Evolutionary conservation across 2,329 filamentous ascomycete genomes (phyloP), one percentile per base, ranked within the genome.

Genomic region (Esteya vermicola): DNA sequence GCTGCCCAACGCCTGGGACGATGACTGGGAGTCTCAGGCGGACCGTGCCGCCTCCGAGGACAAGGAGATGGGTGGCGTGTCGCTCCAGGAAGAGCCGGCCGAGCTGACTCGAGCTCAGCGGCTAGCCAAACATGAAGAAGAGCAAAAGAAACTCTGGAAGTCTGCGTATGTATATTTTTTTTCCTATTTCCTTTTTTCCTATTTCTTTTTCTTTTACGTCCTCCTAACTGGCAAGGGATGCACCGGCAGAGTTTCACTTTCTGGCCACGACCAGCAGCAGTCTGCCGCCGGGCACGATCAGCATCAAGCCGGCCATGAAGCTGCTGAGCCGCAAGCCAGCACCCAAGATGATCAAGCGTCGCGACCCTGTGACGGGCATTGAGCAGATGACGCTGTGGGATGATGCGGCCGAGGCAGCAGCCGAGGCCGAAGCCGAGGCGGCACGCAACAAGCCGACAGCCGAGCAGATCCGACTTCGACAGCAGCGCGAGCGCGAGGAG

Each of bases 61-160:
- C 16, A 27, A 27, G 33, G 32, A 26, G 26, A 38, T 34, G 21
- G 39, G 35, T 36, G 28, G 38, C 19, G 25, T 20, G 8, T 16
- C 27, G 21, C 9, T 22, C 13, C n/a, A 9, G 16, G 49, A 58
- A n/a, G 52, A 57, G 25, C 47, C 57, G 16, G 56, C 56, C 34
- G 58, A 58, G 33, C 57, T 85, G 44, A 78, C 75, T 48, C 86
- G 82, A 54, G 76, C 83, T 4, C 81, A 95, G 59, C 77, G 81
- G 32, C 68, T 82, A 46, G 84, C 82, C 12, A 74, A 80, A 55
- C 89, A 96, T 57, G 75, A 73, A 22, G 85, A 94, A 56, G 72
- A 79, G 39, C 93, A 95, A 57, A 76, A 79, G 52, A 81, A 82
- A 57, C 62, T 95, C 41, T 95, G 89, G 89, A 76, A 91, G 53